Base-by-base conservation (phyloP, 495 filamentous ascomycete species). In the Chaetomium tenue region DNA sequence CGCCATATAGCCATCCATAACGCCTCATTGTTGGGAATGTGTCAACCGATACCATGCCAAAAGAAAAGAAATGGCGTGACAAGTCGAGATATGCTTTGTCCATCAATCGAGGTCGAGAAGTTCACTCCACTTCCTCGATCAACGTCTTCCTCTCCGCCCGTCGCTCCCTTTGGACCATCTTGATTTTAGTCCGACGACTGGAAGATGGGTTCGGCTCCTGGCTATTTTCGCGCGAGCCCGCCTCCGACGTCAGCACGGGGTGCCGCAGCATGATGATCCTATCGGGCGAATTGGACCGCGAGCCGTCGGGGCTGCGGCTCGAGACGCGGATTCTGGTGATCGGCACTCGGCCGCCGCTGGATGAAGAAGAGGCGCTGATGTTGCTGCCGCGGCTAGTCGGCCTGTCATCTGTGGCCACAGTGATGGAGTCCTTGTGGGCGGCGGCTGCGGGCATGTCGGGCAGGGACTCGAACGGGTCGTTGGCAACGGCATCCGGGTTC, bases 301-400 rank as follows among this genome's bases (percentile, higher is more conserved):
- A 66, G 25, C 33, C 57, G 22, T 60, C 62, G 16, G 44, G 28
- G 58, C 65, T 67, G 55, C 59, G 42, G 47, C 59, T 65, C 8
- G 63, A 50, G 18, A 71, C 48, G 20, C 61, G 52, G 51, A 72
- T 67, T 62, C 63, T 70, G 60, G 70, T 72, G 40, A 71, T 60
- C 3, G 63, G 63, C 15, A 57, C 67, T 2, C 63, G 59, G 25
- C 68, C 57, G 25, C 51, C 52, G 47, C 47, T 42, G 1, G 47
- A 28, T 3, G 59, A 52, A 20, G 26, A 39, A 5, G 57, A 20
- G 51, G 15, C 39, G 57, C 55, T 69, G 28, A 20, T 58, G 65
- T 46, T 57, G 58, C 62, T 70, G 37, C 47, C 20, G 48, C 48
- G 42, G 51, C 33, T 37, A 18, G 58, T 47, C 15, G 65, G 47